A percentile compares a stretch with the other conserved stretches of the same genome.
phyloP scores from a whole-genome alignment of 208 protist genomes.

The Trypanosoma rangeli region DNA sequence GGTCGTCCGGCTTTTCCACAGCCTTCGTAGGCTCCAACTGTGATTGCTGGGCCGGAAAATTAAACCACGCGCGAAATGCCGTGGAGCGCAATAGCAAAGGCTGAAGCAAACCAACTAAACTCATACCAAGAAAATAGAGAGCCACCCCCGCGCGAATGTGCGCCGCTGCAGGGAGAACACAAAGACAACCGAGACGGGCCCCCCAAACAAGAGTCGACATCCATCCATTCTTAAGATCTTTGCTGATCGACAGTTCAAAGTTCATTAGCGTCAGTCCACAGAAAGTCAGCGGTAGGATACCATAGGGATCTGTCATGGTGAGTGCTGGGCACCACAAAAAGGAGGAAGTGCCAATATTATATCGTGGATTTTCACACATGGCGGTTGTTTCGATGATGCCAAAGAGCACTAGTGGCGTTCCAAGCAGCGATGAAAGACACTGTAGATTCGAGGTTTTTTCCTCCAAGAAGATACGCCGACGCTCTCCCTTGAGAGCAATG shows the following conservation, averaged over 20 bases:
- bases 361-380: conserved; percentile 56
- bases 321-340: conserved; percentile 82
- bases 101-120: conserved; percentile 73
- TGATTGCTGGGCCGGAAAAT: conserved; percentile 44
- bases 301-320: conserved; percentile 69
- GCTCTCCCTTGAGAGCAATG: conserved; percentile 69
- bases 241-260: conserved; percentile 81
- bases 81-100: conserved; percentile 61
- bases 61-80: conserved; percentile 46
- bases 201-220: conserved; percentile 83
- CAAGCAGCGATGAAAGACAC: conserved; percentile 64
- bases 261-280: conserved; percentile 76
- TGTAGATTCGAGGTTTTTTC: conserved; percentile 72
- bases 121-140: conserved; percentile 90
- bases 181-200: conserved; percentile 73
- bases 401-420: conserved; percentile 62
- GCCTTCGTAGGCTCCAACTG: background rate
- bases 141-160: conserved; percentile 76
- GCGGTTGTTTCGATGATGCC: conserved; percentile 60
- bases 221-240: conserved; percentile 71
- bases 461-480: conserved; percentile 63
- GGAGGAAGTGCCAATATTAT: conserved; percentile 61
- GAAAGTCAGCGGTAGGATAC: conserved; percentile 59
- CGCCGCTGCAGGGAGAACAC: conserved; percentile 52
- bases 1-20: conserved; percentile 31